phyloP scores from a whole-genome alignment of 2,329 filamentous ascomycete genomes.

The Trichophyton mentagrophytes region DNA sequence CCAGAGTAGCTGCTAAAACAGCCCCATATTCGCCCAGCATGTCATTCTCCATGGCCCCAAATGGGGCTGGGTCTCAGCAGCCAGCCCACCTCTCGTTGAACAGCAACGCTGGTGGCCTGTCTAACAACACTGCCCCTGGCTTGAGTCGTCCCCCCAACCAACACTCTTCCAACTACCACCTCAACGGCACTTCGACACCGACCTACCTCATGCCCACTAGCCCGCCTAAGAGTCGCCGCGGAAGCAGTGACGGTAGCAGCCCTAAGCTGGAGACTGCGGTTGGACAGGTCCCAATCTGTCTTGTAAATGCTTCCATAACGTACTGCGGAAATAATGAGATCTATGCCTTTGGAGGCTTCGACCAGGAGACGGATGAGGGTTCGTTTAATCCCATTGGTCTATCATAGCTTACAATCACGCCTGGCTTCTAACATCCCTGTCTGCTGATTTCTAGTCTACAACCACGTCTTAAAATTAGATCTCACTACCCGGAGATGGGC shows the following conservation, averaged over 20 bases:
- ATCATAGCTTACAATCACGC: neutral
- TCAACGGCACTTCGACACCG: constrained; percentile 41
- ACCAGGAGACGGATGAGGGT: constrained; percentile 95
- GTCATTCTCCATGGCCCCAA: neutral
- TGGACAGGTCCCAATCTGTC: constrained; percentile 74
- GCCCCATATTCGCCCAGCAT: neutral
- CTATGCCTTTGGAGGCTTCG: constrained; percentile 95
- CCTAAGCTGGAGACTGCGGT: constrained; percentile 70
- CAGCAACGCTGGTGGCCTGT: neutral
- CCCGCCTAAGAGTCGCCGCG: constrained; percentile 52
- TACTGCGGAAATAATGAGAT: constrained; percentile 96
- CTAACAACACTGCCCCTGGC: neutral
- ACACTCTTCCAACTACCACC: constrained; percentile 22
- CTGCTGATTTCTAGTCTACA: constrained; percentile 53
- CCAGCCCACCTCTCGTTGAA: neutral
- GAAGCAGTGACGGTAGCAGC: constrained; percentile 60
- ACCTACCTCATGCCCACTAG: constrained; percentile 88
- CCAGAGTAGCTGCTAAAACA: neutral
- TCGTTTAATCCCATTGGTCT: constrained; percentile 9
- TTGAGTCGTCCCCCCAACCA: constrained; percentile 3
- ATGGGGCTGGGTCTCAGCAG: neutral
- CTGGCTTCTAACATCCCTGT: constrained; percentile 5
- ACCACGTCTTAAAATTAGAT: constrained; percentile 85
- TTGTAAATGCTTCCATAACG: constrained; percentile 98
- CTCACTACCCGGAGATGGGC: constrained; percentile 83